Base-by-base conservation (phyloP, 176 grass and related monocot genomes). In the Thinopyrum elongatum region DNA sequence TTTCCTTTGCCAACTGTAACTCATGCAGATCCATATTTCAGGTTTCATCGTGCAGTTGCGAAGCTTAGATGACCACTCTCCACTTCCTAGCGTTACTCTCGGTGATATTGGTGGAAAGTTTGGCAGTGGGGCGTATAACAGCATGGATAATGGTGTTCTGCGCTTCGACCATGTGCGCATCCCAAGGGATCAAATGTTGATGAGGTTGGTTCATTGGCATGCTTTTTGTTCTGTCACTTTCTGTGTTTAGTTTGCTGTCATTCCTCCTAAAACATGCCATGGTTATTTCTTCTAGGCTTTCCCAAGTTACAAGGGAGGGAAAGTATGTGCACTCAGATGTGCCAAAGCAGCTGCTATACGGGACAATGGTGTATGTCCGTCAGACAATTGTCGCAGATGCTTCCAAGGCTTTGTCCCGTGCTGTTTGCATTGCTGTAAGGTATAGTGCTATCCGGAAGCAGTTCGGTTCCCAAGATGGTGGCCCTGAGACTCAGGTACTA, bases 51-150 rank as follows among this genome's bases (percentile, higher is more conserved):
- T 96, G 19, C 97, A 99, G 68, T 78, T 99, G 47, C 87, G 97
- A 83, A 96, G 94, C 86, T 92, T 99, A 79, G 94, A 99, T 75
- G 94, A 99, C 55, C 97, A 99, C 80, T 91, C 88, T 15, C 97
- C 97, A 4, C 94, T 99, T 84, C 94, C 94, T 82, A 94, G 97
- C 60, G 79, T 99, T 59, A 94, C 87, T 46, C 74, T 96, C 59
- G 97, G 97, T 94, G 97, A 99, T 90, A 99, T 99, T 82, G 97
- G 97, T 55, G 84, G 86, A 25, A 99, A 99, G 79, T 99, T 99
- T 86, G 97, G 97, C 61, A 98, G 92, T 31, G 96, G 91, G 75
- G 96, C 96, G 51, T 99, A 96, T 82, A 99, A 99, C 82, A 94
- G 90, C 66, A 99, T 96, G 97, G 97, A 99, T 75, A 99, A 99